Percentiles rank a stretch among this genome's conserved stretches.
Evolutionary conservation across 176 grass and related monocot genomes (phyloP).

Genomic region (Ampelocalamus luodianensis): DNA sequence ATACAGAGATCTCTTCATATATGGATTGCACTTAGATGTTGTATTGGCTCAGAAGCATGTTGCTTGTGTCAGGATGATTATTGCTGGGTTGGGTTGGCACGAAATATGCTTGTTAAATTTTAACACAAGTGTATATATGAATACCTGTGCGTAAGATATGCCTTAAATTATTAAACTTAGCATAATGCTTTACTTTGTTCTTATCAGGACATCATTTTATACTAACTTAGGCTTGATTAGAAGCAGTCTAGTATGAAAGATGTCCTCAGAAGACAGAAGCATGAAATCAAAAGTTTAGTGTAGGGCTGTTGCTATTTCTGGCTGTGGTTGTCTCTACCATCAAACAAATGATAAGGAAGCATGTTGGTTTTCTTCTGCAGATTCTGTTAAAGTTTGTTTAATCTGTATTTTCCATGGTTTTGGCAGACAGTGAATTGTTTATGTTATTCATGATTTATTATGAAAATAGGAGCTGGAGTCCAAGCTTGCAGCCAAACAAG

Average conservation of each 20-base stretch:
- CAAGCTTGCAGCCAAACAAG: constrained; percentile 80
- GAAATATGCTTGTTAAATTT: background rate
- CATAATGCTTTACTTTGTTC: constrained; percentile 4
- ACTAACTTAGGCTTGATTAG: background rate
- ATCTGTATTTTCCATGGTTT: constrained; percentile 8
- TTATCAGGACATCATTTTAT: background rate
- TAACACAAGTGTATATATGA: background rate
- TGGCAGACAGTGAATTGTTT: background rate
- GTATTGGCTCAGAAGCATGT: background rate
- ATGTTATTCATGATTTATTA: background rate
- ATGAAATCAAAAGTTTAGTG: constrained; percentile 15
- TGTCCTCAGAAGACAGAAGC: background rate
- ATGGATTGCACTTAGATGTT: background rate
- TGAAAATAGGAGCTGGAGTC: constrained; percentile 80
- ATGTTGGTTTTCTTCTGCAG: constrained; percentile 18
- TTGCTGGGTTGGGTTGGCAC: background rate
- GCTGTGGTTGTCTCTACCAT: background rate
- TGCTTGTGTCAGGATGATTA: constrained; percentile 14
- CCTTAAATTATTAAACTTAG: background rate
- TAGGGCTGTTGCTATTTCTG: background rate
- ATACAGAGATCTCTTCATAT: background rate
- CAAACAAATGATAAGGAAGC: constrained; percentile 10
- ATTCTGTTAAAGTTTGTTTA: constrained; percentile 20
- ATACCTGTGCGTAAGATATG: background rate
- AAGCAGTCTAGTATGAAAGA: background rate